These are phyloP conservation scores for Cyathus striatus DNA, from an alignment of 768 basidiomycete species.

Conservation along the genomic window DNA sequence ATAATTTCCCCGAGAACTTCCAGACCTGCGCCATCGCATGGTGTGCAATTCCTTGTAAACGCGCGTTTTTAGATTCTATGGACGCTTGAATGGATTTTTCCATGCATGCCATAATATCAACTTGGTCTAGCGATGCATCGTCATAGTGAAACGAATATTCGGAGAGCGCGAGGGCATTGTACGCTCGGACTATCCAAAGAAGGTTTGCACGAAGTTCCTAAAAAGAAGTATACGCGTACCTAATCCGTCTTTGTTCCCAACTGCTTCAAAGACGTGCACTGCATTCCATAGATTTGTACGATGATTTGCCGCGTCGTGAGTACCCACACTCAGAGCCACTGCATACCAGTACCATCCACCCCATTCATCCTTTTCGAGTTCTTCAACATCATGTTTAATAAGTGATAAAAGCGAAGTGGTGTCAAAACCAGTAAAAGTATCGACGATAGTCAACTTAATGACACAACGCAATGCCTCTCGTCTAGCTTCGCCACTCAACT, in stretches of 20 bases:
- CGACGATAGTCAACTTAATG: background rate
- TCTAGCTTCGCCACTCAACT: background rate
- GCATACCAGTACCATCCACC: background rate
- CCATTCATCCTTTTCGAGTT: background rate
- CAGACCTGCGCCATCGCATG: background rate
- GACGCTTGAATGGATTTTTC: background rate
- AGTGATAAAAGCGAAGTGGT: background rate
- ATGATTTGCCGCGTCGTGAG: background rate
- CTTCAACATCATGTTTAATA: background rate
- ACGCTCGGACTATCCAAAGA: too few species aligned
- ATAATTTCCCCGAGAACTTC: background rate
- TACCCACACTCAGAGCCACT: background rate
- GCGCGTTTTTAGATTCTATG: background rate
- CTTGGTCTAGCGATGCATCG: too few species aligned
- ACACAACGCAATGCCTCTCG: background rate
- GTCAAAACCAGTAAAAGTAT: background rate
- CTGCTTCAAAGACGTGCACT: background rate
- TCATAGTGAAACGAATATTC: too few species aligned
- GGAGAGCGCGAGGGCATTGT: too few species aligned
- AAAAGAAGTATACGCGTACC: too few species aligned
- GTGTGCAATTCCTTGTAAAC: background rate
- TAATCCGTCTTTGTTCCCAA: background rate
- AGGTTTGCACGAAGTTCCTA: too few species aligned
- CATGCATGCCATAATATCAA: too few species aligned
- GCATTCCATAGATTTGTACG: too few species aligned